Base-by-base conservation (phyloP, 2,329 filamentous ascomycete species). In the Westerdykella ornata region DNA sequence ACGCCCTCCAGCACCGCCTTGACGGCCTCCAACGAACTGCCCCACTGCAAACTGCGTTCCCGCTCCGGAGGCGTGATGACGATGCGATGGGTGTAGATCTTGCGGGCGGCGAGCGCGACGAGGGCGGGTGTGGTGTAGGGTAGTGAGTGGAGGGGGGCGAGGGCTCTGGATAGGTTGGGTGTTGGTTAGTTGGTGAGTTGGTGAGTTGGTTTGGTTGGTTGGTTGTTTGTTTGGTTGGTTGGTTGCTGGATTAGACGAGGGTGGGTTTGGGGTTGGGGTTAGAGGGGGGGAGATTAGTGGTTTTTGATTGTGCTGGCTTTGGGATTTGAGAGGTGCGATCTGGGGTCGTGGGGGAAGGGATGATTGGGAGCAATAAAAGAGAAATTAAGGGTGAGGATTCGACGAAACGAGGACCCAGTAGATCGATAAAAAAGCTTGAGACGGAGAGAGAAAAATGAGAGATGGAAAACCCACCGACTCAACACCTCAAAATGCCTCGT, bases 21-120 rank as follows among this genome's bases (percentile, higher is more conserved):
- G 1, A 96, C 78, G 3, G 85, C 84, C 20, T 76, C 73, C 0
- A 84, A 52, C 39, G 84, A 81, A 63, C 90, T 96, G 0, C 92
- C 92, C 81, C 94, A 98, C 63, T 95, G 87, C 71, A 95, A 76
- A 62, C 88, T 96, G 36, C 88, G 76, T 68, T 97, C 92, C 43
- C 81, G 78, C 46, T 80, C 76, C 1, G 86, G 76, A 1, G 69
- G 67, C 0, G 84, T 79, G 41, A 96, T 76, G 12, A 77, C 67
- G 22, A 98, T 80, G 7, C 88, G 82, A 68, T 98, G 92, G 14
- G 84, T 74, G 59, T 94, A 98, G 17, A 94, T 77, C 68, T 97
- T 97, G 46, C 80, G 80, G 2, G 84, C 82, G 4, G 92, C 92
- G 35, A 98, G 72, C 6, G 76, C 80, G 15, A 96, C 82, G 18